Evolutionary conservation across 176 grass and related monocot species (phyloP).

Genomic region (Pharus latifolius): DNA sequence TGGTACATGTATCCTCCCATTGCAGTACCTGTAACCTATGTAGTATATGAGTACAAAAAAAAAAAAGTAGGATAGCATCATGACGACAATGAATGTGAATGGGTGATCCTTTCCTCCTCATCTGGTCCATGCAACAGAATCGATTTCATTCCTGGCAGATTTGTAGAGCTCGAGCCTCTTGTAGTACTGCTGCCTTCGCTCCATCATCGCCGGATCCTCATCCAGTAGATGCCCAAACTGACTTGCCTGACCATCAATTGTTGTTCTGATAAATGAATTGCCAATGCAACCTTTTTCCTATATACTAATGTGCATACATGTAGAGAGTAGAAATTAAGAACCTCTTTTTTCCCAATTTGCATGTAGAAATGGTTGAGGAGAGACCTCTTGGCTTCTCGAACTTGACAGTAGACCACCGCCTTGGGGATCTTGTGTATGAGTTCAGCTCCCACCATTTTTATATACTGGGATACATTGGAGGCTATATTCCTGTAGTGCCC

Average conservation of each 20-base stretch:
- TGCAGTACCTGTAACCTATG: too few relatives aligned
- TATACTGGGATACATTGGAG: constrained; percentile 51
- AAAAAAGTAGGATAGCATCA: too few relatives aligned
- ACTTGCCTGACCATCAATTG: constrained; percentile 20
- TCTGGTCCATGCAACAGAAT: constrained; percentile 47
- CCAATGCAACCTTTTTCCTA: too few relatives aligned
- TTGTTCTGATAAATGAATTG: background rate
- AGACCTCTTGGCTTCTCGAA: constrained; percentile 65
- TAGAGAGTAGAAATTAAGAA: too few relatives aligned
- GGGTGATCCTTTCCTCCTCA: too few relatives aligned
- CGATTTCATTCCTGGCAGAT: constrained; percentile 50
- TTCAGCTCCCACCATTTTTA: constrained; percentile 50
- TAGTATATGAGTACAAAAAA: too few relatives aligned
- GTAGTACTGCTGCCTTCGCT: constrained; percentile 34
- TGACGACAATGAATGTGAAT: too few relatives aligned
- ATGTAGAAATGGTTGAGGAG: constrained; percentile 51
- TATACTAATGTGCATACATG: too few relatives aligned
- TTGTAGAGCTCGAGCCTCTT: constrained; percentile 69
- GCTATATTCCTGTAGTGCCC: constrained; percentile 67
- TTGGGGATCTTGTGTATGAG: constrained; percentile 56
- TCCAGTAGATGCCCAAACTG: constrained; percentile 50
- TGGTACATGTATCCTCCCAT: too few relatives aligned
- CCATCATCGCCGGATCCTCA: constrained; percentile 65
- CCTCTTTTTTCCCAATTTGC: constrained; percentile 53
- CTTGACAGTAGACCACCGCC: constrained; percentile 63